Percentiles rank a stretch among this genome's conserved stretches.
Conservation (phyloP, 305 asterid species). For the Fraxinus xanthoxyloides region DNA sequence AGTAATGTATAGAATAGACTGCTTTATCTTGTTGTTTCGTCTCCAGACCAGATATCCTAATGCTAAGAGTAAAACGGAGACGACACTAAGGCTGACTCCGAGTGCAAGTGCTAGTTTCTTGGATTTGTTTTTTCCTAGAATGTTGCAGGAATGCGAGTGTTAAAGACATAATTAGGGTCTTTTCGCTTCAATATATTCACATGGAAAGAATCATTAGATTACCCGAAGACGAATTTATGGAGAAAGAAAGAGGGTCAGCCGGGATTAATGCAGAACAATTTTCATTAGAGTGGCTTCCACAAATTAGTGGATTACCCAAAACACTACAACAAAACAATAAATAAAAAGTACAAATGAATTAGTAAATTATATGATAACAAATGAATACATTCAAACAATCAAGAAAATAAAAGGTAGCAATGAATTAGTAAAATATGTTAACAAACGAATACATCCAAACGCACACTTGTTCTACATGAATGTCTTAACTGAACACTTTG, state of each 20-base stretch:
- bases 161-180: not conserved
- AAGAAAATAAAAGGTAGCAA: too few species aligned
- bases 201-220: slow-evolving; percentile 17
- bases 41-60: slow-evolving; percentile 52
- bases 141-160: not conserved
- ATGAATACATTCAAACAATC: not conserved
- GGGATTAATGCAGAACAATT: slow-evolving; percentile 56
- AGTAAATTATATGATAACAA: not conserved
- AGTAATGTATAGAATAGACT: slow-evolving; percentile 52
- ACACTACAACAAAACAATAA: slow-evolving; percentile 10
- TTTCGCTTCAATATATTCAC: not conserved
- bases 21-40: slow-evolving; percentile 47
- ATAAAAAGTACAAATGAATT: not conserved
- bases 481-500: not conserved
- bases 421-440: too few species aligned
- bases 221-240: slow-evolving; percentile 56
- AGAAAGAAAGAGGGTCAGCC: slow-evolving; percentile 53
- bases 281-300: slow-evolving; percentile 67
- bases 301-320: slow-evolving; percentile 75
- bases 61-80: slow-evolving; percentile 30
- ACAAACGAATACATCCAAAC: not conserved
- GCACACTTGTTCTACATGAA: not conserved
- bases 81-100: slow-evolving; percentile 63
- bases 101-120: slow-evolving; percentile 64
- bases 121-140: slow-evolving; percentile 23